Conservation (phyloP, 2,329 filamentous ascomycete species). For the Aspergillus felis region DNA sequence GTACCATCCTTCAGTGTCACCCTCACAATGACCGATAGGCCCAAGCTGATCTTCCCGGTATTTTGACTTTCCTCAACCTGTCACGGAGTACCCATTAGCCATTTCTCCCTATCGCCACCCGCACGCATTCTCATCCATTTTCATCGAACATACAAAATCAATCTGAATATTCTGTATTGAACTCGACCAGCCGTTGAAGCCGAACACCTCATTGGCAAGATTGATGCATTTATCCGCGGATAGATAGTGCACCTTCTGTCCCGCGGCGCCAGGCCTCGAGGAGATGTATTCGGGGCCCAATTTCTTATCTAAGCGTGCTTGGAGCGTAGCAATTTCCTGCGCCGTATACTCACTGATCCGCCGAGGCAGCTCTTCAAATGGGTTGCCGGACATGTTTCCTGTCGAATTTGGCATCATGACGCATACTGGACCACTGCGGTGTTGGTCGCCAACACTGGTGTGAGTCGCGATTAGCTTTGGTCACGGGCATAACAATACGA, state of each 20-base stretch:
- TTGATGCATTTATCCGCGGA: constrained; percentile 96
- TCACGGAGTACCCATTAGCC: constrained; percentile 3
- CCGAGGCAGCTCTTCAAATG: constrained; percentile 69
- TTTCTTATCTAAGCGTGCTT: constrained; percentile 83
- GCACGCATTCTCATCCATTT: neutral
- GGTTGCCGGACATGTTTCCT: constrained; percentile 55
- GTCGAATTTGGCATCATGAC: constrained; percentile 41
- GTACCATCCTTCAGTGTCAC: constrained; percentile 89
- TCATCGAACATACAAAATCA: constrained; percentile 64
- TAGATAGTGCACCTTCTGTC: constrained; percentile 86
- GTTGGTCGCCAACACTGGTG: constrained; percentile 65
- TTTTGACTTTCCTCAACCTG: constrained; percentile 75
- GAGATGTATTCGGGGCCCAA: constrained; percentile 96
- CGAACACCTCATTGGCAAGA: constrained; percentile 91
- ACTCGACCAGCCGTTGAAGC: constrained; percentile 96
- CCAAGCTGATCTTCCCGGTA: constrained; percentile 75
- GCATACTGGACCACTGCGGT: constrained; percentile 42
- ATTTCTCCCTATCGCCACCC: neutral
- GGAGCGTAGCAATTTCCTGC: constrained; percentile 82
- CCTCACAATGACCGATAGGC: constrained; percentile 83
- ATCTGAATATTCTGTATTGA: constrained; percentile 93
- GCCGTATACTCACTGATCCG: constrained; percentile 79
- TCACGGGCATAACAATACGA: neutral
- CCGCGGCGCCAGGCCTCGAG: constrained; percentile 73
- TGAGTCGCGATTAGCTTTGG: constrained; percentile 19